phyloP scores from a whole-genome alignment of 2,329 filamentous ascomycete genomes.

The Claviceps monticola region DNA sequence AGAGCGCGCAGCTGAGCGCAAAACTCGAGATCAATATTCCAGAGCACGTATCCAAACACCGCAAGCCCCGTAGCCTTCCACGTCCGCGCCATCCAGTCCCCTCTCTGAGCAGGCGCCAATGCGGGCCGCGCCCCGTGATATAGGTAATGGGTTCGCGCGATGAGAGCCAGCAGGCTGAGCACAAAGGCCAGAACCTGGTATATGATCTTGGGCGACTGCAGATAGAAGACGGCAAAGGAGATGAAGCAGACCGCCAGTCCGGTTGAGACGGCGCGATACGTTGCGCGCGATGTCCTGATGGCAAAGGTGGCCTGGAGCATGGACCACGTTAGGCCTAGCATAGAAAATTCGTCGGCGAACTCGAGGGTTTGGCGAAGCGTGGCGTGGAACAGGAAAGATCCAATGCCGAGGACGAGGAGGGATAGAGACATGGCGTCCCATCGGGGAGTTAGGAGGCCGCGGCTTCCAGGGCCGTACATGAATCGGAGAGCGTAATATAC shows the following conservation, averaged over 20 bases:
- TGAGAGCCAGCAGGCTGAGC: constrained; percentile 18
- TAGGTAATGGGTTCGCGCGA: constrained; percentile 21
- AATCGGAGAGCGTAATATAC: constrained; percentile 28
- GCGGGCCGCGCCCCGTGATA: constrained; percentile 16
- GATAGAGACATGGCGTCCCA: constrained; percentile 28
- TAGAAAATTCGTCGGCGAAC: constrained; percentile 43
- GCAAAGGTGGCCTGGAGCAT: constrained; percentile 37
- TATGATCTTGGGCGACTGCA: constrained; percentile 27
- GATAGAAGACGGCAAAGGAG: constrained; percentile 27
- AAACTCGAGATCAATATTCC: constrained; percentile 41
- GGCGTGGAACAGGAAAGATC: constrained; percentile 31
- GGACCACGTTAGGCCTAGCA: constrained; percentile 38
- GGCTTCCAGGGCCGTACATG: constrained; percentile 19
- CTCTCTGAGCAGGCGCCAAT: constrained; percentile 15
- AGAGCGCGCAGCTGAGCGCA: constrained; percentile 33
- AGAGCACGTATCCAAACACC: constrained; percentile 34
- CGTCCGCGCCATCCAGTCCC: constrained; percentile 14
- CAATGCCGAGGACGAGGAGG: constrained; percentile 27
- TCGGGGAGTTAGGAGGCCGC: constrained; percentile 17
- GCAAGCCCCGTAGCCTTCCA: constrained; percentile 21
- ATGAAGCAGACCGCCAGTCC: constrained; percentile 26
- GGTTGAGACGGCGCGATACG: constrained; percentile 18
- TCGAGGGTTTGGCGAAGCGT: constrained; percentile 28
- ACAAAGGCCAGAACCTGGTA: constrained; percentile 28
- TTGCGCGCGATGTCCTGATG: constrained; percentile 25